Evolutionary conservation across 2,329 filamentous ascomycete species (phyloP).

Genomic region (Epichloe amarillans): DNA sequence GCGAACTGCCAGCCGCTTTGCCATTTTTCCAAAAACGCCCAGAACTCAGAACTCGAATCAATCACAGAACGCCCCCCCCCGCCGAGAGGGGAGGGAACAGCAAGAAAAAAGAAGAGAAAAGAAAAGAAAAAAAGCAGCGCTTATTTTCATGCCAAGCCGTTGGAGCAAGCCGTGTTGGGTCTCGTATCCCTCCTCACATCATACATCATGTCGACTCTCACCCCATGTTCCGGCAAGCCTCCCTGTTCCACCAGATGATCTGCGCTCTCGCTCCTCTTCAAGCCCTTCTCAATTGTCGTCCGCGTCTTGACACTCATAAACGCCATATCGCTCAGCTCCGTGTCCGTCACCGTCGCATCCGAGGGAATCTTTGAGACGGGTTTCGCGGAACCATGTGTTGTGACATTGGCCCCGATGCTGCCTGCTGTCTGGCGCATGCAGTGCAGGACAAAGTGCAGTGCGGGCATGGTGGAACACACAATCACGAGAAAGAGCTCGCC

Average conservation of each 20-base stretch:
- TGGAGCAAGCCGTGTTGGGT: conserved; percentile 5
- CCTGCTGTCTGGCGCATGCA: conserved; percentile 5
- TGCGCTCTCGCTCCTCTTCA: conserved; percentile 1
- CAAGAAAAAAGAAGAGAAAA: no score
- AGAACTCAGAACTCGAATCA: no score
- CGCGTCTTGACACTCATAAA: conserved; percentile 8
- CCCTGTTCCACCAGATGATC: conserved; percentile 7
- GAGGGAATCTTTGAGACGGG: background rate
- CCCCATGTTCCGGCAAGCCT: conserved; percentile 4
- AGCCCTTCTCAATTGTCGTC: conserved; percentile 7
- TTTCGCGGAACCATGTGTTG: conserved; percentile 2
- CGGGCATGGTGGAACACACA: conserved; percentile 11
- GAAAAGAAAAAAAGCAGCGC: no score
- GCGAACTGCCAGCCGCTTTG: no score
- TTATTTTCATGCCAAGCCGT: background rate
- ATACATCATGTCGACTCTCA: conserved; percentile 9
- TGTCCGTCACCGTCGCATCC: conserved; percentile 1
- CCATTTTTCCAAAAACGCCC: no score
- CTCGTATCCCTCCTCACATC: conserved; percentile 7
- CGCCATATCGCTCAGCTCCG: conserved; percentile 6
- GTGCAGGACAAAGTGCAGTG: conserved; percentile 8
- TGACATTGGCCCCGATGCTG: conserved; percentile 1
- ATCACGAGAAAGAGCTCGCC: conserved; percentile 14
- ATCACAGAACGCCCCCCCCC: no score
- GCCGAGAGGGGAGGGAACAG: no score